Evolutionary conservation across 169 alveolate species (phyloP).

Genomic region (Eimeria nieschulzi): DNA sequence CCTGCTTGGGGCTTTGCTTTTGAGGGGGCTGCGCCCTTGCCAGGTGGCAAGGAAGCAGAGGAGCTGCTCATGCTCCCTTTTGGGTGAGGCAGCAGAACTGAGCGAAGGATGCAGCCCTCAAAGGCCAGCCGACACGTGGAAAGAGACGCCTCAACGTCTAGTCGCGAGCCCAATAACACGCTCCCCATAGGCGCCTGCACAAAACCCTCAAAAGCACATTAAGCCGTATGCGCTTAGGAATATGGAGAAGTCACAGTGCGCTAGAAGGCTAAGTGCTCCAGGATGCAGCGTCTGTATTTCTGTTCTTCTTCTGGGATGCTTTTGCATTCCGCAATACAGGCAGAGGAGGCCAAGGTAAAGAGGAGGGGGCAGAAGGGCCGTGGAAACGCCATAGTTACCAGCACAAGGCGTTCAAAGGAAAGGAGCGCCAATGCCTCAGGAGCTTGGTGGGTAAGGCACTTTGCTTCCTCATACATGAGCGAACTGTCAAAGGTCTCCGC

Average conservation of each 20-base stretch:
- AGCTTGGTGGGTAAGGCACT: not conserved
- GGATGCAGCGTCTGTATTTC: too few species aligned
- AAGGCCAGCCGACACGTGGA: conserved; percentile 28
- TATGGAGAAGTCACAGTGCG: too few species aligned
- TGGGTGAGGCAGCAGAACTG: not conserved
- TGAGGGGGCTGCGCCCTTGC: not conserved
- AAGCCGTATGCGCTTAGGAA: too few species aligned
- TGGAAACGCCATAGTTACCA: not conserved
- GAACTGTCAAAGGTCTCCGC: not conserved
- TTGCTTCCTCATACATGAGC: not conserved
- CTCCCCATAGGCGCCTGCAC: not conserved
- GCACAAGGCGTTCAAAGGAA: not conserved
- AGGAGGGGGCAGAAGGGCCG: too few species aligned
- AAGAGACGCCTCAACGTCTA: conserved; percentile 1
- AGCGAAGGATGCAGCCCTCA: not conserved
- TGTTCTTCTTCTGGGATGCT: too few species aligned
- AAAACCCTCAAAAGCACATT: not conserved
- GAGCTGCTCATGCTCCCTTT: not conserved
- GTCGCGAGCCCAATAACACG: not conserved
- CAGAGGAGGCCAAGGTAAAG: too few species aligned
- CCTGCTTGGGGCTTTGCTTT: not conserved
- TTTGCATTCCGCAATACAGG: too few species aligned
- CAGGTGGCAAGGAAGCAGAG: not conserved
- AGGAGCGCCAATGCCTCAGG: not conserved
- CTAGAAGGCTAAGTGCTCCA: too few species aligned